Evolutionary conservation across 2,329 filamentous ascomycete species (phyloP), one percentile per base, ranked within the genome.

Genomic region (Fusarium nurragi): DNA sequence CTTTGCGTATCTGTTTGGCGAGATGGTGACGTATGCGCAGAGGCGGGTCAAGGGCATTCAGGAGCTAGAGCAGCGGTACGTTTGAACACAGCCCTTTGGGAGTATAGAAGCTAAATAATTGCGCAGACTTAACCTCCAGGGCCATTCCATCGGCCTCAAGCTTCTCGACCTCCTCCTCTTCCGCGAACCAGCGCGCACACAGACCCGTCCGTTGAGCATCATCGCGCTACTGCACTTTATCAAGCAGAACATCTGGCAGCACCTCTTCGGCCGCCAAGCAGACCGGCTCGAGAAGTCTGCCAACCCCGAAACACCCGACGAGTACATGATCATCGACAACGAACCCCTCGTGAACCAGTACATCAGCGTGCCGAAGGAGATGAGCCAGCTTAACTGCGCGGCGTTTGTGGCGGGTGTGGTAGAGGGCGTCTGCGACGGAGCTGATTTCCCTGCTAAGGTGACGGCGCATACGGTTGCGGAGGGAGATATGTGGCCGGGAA

Each of bases 281-380:
- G 94, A 98, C 79, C 91, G 93, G 18, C 88, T 99, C 57, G 95
- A 99, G 80, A 94, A 95, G 79, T 92, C 89, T 58, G 88, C 88
- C 51, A 90, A 92, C 72, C 89, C 91, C 10, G 87, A 89, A 50
- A 94, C 93, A 49, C 90, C 92, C 10, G 93, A 95, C 71, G 94
- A 98, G 81, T 99, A 98, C 83, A 98, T 99, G 94, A 95, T 99
- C 72, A 92, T 94, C 72, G 95, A 99, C 80, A 98, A 99, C 79
- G 95, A 98, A 76, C 95, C 95, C 21, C 84, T 98, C 47, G 94
- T 98, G 36, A 98, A 97, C 78, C 90, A 90, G 64, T 98, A 95
- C 80, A 91, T 99, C 74, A 93, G 89, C 71, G 90, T 98, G 50
- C 95, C 95, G 16, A 90, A 90, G 73, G 95, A 99, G 79, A 97